phyloP scores from a whole-genome alignment of 129 eudicot genomes.

The Flaveria trinervia region DNA sequence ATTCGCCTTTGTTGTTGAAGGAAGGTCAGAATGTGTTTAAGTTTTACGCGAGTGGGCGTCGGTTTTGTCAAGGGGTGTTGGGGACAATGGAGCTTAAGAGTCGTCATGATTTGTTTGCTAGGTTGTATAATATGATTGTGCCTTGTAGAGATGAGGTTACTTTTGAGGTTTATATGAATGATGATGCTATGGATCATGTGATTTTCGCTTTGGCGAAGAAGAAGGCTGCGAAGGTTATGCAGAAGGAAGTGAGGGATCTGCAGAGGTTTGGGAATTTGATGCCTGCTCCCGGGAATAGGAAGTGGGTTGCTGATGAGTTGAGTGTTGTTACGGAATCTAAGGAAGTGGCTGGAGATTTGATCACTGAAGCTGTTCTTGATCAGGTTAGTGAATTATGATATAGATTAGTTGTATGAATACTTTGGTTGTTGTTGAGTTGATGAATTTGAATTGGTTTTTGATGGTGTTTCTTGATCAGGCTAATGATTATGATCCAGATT shows the following conservation, averaged over 20 bases:
- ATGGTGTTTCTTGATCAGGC: neutral
- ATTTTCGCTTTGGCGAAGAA: constrained; percentile 83
- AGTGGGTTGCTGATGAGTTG: constrained; percentile 85
- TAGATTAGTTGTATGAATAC: neutral
- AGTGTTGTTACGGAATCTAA: constrained; percentile 68
- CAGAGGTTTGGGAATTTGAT: constrained; percentile 77
- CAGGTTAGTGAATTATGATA: constrained; percentile 55
- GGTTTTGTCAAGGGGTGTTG: constrained; percentile 78
- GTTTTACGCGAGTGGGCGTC: constrained; percentile 84
- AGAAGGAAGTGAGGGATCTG: constrained; percentile 75
- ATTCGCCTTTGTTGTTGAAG: constrained; percentile 77
- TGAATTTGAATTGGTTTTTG: neutral
- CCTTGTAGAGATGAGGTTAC: constrained; percentile 83
- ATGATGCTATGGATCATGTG: constrained; percentile 92
- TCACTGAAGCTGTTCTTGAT: constrained; percentile 81
- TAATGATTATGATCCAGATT: neutral
- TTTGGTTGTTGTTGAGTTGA: neutral
- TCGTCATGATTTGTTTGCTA: constrained; percentile 79
- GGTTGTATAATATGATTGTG: constrained; percentile 74
- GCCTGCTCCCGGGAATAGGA: constrained; percentile 55
- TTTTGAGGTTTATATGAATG: constrained; percentile 94
- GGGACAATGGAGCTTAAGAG: constrained; percentile 90
- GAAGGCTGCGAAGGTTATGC: constrained; percentile 72
- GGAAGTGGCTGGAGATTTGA: constrained; percentile 94
- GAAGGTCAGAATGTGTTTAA: constrained; percentile 85